Evolutionary conservation across 345 rosid species (phyloP), one percentile per base, ranked within the genome.

Genomic region (Rhodamnia rubescens): DNA sequence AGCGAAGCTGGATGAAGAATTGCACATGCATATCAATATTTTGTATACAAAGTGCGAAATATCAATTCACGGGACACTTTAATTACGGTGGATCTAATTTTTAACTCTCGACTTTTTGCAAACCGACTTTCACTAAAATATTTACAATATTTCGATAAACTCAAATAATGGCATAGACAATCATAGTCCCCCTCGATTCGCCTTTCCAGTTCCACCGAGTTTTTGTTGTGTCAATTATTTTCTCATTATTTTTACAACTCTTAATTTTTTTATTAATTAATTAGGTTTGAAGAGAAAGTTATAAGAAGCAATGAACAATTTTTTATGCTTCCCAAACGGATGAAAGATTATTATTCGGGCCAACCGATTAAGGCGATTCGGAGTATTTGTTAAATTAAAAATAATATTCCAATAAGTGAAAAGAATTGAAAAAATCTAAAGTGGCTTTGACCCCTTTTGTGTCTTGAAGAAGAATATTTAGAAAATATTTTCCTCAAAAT

Each of bases 161-260:
- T 69, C 24, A 32, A 16, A 32, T 32, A 16, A 10, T 0, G 0
- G 18, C 21, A 1, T 32, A 36, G 16, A 2, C 7, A 36, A 36
- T 32, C 78, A 18, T 0, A 32, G 3, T 32, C 26, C 1, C 78
- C 0, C 21, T 36, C 13, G 0, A 32, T 18, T 32, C 11, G 24
- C 0, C 2, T 26, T 8, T 0, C 44, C 24, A 49, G 12, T 49
- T 49, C 12, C 11, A 1, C 0, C 1, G 0, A 64, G 11, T 1
- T 8, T 61, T 15, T 29, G 1, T 61, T 1, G 11, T 15, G 42
- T 27, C 6, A 3, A 6, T 6, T 6, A 13, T 27, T 59, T 27
- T 58, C 32, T 59, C 36, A 12, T 59, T 13, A 13, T n/a, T 0
- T 59, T 0, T 13, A 27, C 0, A 27, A 0, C 29, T 11, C 14